phyloP scores from a whole-genome alignment of 176 grass and related monocot species.

The Rhynchospora breviuscula region DNA sequence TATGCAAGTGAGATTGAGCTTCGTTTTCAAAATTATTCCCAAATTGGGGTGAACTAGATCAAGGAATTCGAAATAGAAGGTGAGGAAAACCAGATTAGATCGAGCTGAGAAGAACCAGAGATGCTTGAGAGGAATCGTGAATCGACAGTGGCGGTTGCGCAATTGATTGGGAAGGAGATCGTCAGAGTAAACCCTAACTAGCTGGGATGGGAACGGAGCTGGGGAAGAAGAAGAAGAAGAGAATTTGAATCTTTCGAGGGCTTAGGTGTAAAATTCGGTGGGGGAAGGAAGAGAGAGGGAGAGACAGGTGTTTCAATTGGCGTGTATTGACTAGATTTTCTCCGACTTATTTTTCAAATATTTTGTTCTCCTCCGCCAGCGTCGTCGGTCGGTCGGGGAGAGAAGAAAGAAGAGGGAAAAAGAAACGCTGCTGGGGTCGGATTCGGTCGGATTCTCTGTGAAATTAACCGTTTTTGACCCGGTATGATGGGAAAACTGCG shows the following conservation, averaged over 20 bases:
- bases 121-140: not conserved
- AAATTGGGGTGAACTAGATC: not conserved
- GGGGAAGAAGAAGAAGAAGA: not conserved
- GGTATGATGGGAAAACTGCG: not conserved
- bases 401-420: constrained; percentile 1
- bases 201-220: constrained; percentile 2
- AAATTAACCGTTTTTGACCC: not conserved
- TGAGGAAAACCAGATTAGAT: not conserved
- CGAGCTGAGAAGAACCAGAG: not conserved
- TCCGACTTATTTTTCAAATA: constrained; percentile 14
- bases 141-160: not conserved
- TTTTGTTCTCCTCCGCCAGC: constrained; percentile 36
- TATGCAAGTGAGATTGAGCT: constrained; percentile 1
- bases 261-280: not conserved
- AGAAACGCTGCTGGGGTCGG: constrained; percentile 14
- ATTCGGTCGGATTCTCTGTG: constrained; percentile 3
- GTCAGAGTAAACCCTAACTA: constrained; percentile 26
- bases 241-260: constrained; percentile 26
- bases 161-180: not conserved
- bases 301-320: constrained; percentile 9
- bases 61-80: not conserved
- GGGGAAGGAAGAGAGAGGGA: not conserved
- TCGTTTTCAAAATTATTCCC: not conserved
- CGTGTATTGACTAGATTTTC: constrained; percentile 27
- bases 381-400: constrained; percentile 27